Evolutionary conservation across 2,329 filamentous ascomycete genomes (phyloP), one percentile per base, ranked within the genome.

Genomic region (Colletotrichum sp.): DNA sequence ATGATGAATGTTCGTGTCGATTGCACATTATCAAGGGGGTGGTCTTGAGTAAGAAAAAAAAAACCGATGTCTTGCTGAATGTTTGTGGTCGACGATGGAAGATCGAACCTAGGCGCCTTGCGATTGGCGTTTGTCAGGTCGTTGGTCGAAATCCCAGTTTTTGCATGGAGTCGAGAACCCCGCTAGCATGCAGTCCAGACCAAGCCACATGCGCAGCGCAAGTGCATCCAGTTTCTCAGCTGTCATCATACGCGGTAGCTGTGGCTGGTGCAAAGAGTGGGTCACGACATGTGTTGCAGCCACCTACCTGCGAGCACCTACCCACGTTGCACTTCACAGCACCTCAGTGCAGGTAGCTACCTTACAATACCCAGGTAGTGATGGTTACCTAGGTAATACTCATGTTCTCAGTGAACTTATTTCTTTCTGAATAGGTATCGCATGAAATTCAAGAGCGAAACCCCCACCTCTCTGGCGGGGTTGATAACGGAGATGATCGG

Each of bases 81-180:
- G 64, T 16, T 61, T 38, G 36, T 32, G 67, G 67, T 74, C 71
- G 48, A 74, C 71, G 26, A 75, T 55, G 69, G 73, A 68, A 67
- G 56, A 66, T 74, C 67, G 71, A 74, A 74, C 71, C 66, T 43
- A 9, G 28, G 60, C 3, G 38, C 48, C 24, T 68, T 65, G 67
- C 30, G 38, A 61, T 60, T 62, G 16, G 28, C 30, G 67, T 55
- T 62, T 24, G 66, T 70, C 38, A 68, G 56, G 43, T 52, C 43
- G 43, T 21, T 52, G 24, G 55, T 28, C 55, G 15, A 28, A 58
- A 18, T 58, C 24, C 55, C 55, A 58, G n/a, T 21, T 52, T 52
- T 52, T 52, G 43, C 43, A 13, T 52, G 43, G 43, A 52, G n/a
- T 24, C 12, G n/a, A n/a, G 18, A 18, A 52, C 43, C 43, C n/a